Evolutionary conservation across 1,139 yeast genomes (phyloP).

Genomic region (Lodderomyces margitis): DNA sequence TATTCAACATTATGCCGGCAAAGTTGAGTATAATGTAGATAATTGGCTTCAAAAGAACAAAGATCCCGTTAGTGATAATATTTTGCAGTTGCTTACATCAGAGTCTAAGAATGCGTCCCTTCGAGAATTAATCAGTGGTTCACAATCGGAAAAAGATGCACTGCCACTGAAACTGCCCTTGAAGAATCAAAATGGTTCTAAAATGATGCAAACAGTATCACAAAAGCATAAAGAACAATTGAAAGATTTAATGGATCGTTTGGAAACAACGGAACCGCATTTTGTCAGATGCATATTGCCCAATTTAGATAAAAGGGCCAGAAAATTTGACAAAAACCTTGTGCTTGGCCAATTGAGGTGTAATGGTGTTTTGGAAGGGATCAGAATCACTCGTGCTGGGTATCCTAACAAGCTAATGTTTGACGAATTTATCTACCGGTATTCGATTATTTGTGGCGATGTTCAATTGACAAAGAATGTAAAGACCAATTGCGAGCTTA

Average conservation of each 20-base stretch:
- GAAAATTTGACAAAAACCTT: slow-evolving; percentile 66
- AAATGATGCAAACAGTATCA: slow-evolving; percentile 72
- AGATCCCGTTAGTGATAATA: slow-evolving; percentile 84
- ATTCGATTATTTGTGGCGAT: slow-evolving; percentile 57
- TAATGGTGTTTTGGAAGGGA: slow-evolving; percentile 98
- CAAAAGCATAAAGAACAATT: slow-evolving; percentile 85
- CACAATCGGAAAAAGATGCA: background rate
- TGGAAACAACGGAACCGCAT: slow-evolving; percentile 86
- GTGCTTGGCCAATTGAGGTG: slow-evolving; percentile 90
- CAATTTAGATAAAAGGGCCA: slow-evolving; percentile 71
- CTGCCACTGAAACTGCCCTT: background rate
- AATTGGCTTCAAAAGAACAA: slow-evolving; percentile 95
- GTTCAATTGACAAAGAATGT: slow-evolving; percentile 48
- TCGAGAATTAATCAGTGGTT: background rate
- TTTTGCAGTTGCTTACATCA: slow-evolving; percentile 40
- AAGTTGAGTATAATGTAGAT: slow-evolving; percentile 86
- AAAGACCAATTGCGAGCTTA: slow-evolving; percentile 66
- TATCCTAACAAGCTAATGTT: slow-evolving; percentile 91
- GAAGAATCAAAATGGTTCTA: slow-evolving; percentile 15
- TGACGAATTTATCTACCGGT: slow-evolving; percentile 73
- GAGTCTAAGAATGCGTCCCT: background rate
- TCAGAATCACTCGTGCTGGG: slow-evolving; percentile 94
- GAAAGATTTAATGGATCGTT: slow-evolving; percentile 64
- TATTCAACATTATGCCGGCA: slow-evolving; percentile 91
- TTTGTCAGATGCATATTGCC: slow-evolving; percentile 96